These are phyloP conservation scores for Friedmanniomyces simplex DNA, from an alignment of 495 filamentous ascomycete species.

Conservation along the genomic window DNA sequence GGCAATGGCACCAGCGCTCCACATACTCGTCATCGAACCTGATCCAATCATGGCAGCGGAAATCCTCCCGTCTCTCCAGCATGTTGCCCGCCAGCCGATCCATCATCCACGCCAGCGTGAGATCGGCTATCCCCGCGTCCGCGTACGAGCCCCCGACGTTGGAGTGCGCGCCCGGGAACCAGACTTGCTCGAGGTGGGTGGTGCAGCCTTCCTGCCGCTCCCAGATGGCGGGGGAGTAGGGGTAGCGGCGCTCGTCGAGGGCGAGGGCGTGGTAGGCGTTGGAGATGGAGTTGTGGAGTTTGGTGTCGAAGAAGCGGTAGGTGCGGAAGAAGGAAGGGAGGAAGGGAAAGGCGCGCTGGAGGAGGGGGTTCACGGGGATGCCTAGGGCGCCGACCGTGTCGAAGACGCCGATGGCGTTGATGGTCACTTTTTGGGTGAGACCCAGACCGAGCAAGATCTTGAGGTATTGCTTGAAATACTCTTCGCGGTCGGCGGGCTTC, in stretches of 20 bases:
- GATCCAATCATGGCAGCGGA: constrained; percentile 32
- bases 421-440: constrained; percentile 29
- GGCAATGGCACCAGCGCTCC: constrained; percentile 32
- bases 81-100: constrained; percentile 18
- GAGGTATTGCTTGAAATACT: constrained; percentile 23
- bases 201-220: constrained; percentile 12
- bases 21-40: constrained; percentile 44
- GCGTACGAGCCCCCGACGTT: constrained; percentile 32
- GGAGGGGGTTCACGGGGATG: constrained; percentile 24
- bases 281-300: constrained; percentile 17
- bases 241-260: constrained; percentile 30
- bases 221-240: constrained; percentile 26
- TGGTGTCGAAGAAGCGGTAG: constrained; percentile 23
- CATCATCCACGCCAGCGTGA: constrained; percentile 31
- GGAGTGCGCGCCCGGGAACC: constrained; percentile 32
- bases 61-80: constrained; percentile 12
- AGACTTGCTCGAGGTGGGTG: constrained; percentile 29
- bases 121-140: constrained; percentile 24
- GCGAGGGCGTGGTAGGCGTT: constrained; percentile 32
- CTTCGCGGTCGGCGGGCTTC: neutral
- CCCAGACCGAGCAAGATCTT: constrained; percentile 41
- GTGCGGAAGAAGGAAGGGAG: constrained; percentile 20
- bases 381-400: constrained; percentile 32
- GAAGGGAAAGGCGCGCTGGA: constrained; percentile 18
- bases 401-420: constrained; percentile 26